Evolutionary conservation across 192 early-diverging fungal species (phyloP).

Genomic region (Dissophora ornata): DNA sequence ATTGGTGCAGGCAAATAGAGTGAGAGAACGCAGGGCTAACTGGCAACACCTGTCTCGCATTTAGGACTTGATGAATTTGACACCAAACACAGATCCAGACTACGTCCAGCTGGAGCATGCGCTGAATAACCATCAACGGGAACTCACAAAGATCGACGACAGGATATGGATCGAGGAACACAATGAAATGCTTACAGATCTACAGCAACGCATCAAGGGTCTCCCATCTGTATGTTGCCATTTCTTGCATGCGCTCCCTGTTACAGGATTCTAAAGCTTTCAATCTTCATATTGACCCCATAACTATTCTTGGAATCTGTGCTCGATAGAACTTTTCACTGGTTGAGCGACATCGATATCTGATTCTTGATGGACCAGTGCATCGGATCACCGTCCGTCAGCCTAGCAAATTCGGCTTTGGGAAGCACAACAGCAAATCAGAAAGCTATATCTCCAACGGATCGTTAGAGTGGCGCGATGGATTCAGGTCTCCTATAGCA

Average conservation of each 20-base stretch:
- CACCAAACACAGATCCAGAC: constrained; percentile 31
- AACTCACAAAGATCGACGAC: constrained; percentile 47
- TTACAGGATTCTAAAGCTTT: no score
- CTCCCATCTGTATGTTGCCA: constrained; percentile 26
- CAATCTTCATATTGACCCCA: no score
- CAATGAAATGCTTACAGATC: constrained; percentile 46
- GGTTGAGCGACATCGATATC: constrained; percentile 47
- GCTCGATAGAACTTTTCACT: constrained; percentile 46
- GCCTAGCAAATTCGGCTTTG: constrained; percentile 11
- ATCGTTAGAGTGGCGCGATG: constrained; percentile 33
- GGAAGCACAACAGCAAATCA: constrained; percentile 16
- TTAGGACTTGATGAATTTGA: constrained; percentile 40
- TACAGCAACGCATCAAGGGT: constrained; percentile 52
- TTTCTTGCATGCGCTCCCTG: no score
- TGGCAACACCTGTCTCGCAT: not conserved
- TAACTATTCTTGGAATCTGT: no score
- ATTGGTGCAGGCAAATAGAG: no score
- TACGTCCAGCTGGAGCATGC: constrained; percentile 27
- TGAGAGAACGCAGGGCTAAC: not conserved
- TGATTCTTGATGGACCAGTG: constrained; percentile 50
- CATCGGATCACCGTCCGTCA: constrained; percentile 34
- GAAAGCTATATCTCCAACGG: constrained; percentile 13
- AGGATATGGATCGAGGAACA: constrained; percentile 53
- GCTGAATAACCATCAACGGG: constrained; percentile 32
- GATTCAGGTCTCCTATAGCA: constrained; percentile 16